These are phyloP conservation scores for Agrocybe praecox DNA, from an alignment of 768 basidiomycete species.

Conservation along the genomic window DNA sequence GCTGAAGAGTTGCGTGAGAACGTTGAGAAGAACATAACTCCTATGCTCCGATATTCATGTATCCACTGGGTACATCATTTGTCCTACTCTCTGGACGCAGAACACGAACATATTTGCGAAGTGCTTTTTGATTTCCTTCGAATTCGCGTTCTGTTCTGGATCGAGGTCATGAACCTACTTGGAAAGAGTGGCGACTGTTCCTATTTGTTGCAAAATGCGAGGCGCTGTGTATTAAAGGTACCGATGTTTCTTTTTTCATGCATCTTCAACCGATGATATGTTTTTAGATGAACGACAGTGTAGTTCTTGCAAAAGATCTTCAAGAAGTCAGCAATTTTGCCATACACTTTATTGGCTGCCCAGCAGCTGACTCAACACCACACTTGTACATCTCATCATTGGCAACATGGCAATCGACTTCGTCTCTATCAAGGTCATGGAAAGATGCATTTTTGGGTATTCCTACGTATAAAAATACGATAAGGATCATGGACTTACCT, in stretches of 20 bases:
- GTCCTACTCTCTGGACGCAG: not conserved
- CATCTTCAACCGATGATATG: no score
- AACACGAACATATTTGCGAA: not conserved
- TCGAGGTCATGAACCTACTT: slow-evolving; percentile 27
- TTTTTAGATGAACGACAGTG: not conserved
- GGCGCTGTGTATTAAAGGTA: slow-evolving; percentile 5
- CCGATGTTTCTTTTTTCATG: not conserved
- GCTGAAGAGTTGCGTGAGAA: not conserved
- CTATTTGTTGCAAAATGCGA: slow-evolving; percentile 13
- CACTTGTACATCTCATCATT: slow-evolving; percentile 21
- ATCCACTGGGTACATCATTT: slow-evolving; percentile 11
- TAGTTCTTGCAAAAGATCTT: slow-evolving; percentile 1
- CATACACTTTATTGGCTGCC: slow-evolving; percentile 17
- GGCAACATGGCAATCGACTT: slow-evolving; percentile 11
- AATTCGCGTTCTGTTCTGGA: slow-evolving; percentile 24
- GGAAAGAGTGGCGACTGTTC: slow-evolving; percentile 11
- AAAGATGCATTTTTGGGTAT: slow-evolving; percentile 10
- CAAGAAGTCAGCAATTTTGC: slow-evolving; percentile 19
- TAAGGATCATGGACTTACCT: not conserved
- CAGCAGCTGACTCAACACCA: slow-evolving; percentile 16
- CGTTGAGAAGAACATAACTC: slow-evolving; percentile 11
- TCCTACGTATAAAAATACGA: slow-evolving; percentile 3
- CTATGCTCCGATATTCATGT: slow-evolving; percentile 6
- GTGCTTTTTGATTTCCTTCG: slow-evolving; percentile 11
- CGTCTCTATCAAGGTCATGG: slow-evolving; percentile 5